Evolutionary conservation across 2,329 filamentous ascomycete genomes (phyloP).

Genomic region (Hymenoscyphus albidus): DNA sequence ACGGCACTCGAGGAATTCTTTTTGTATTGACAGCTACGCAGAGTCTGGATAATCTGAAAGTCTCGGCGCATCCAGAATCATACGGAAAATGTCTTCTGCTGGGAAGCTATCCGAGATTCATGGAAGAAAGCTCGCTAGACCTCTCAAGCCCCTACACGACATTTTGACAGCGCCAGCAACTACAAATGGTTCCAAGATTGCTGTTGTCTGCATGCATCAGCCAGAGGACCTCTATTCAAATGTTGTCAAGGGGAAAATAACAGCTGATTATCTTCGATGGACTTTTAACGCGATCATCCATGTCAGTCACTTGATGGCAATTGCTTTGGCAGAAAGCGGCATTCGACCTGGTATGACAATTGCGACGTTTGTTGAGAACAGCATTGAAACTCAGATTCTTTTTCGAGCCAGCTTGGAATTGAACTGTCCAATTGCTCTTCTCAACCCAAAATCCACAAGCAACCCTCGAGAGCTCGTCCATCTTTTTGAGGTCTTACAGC

Average conservation of each 20-base stretch:
- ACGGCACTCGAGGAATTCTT: too few species aligned
- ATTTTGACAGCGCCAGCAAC: slow-evolving; percentile 2
- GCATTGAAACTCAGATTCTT: slow-evolving; percentile 14
- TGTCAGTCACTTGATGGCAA: slow-evolving; percentile 10
- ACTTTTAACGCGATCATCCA: slow-evolving; percentile 10
- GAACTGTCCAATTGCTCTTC: slow-evolving; percentile 12
- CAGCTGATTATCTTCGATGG: slow-evolving; percentile 12
- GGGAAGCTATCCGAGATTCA: background rate
- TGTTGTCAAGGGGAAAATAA: background rate
- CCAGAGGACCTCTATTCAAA: slow-evolving; percentile 11
- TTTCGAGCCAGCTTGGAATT: slow-evolving; percentile 12
- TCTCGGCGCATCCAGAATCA: background rate
- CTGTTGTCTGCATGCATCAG: slow-evolving; percentile 17
- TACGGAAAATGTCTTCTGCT: background rate
- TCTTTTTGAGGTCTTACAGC: slow-evolving; percentile 14
- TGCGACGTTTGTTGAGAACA: slow-evolving; percentile 9
- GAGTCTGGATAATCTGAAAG: too few species aligned
- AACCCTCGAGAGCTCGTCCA: slow-evolving; percentile 13
- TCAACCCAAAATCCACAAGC: slow-evolving; percentile 12
- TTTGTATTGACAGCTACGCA: too few species aligned
- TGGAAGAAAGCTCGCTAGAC: background rate
- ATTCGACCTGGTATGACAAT: slow-evolving; percentile 10
- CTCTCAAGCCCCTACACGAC: background rate
- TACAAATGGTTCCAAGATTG: slow-evolving; percentile 3
- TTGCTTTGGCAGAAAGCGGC: slow-evolving; percentile 8